Percentiles rank a stretch among this genome's conserved stretches.
These are phyloP conservation scores for Hypoxylon sp. DNA, from an alignment of 2,329 filamentous ascomycete species.

Conservation along the genomic window DNA sequence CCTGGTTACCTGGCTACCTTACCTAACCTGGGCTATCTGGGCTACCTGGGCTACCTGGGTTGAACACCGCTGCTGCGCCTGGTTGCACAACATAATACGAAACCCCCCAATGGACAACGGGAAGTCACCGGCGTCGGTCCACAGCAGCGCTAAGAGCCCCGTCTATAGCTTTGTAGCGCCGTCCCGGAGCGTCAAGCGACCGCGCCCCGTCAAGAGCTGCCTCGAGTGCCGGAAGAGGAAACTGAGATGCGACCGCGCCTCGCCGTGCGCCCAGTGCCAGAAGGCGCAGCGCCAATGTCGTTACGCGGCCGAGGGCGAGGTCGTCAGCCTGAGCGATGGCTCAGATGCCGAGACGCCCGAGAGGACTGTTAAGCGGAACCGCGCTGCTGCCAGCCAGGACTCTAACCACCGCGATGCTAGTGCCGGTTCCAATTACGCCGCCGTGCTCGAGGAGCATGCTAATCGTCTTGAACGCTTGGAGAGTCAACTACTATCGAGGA, in stretches of 20 bases:
- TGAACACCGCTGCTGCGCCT: conserved; percentile 10
- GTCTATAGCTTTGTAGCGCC: conserved; percentile 41
- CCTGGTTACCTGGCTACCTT: background rate
- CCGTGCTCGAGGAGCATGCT: conserved; percentile 64
- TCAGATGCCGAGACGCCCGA: conserved; percentile 58
- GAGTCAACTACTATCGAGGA: conserved; percentile 62
- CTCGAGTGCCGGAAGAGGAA: conserved; percentile 61
- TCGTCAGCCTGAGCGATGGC: conserved; percentile 64
- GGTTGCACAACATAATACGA: conserved; percentile 9
- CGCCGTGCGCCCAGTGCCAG: conserved; percentile 71
- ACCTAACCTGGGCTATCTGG: too few relatives aligned
- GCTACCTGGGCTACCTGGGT: too few relatives aligned
- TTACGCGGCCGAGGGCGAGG: conserved; percentile 66
- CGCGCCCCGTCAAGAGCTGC: conserved; percentile 52
- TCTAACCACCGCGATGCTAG: conserved; percentile 48
- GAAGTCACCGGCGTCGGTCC: conserved; percentile 40
- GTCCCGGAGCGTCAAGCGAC: conserved; percentile 49
- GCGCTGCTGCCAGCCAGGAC: conserved; percentile 30
- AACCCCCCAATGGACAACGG: conserved; percentile 41
- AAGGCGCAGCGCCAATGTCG: conserved; percentile 69
- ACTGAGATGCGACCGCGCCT: conserved; percentile 71
- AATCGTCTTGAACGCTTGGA: conserved; percentile 69
- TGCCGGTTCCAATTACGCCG: conserved; percentile 16
- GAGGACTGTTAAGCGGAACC: conserved; percentile 48
- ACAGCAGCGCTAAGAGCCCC: conserved; percentile 35